Conservation (phyloP, 371 early-diverging fungal species). For the Syncephalastrum contaminatum region DNA sequence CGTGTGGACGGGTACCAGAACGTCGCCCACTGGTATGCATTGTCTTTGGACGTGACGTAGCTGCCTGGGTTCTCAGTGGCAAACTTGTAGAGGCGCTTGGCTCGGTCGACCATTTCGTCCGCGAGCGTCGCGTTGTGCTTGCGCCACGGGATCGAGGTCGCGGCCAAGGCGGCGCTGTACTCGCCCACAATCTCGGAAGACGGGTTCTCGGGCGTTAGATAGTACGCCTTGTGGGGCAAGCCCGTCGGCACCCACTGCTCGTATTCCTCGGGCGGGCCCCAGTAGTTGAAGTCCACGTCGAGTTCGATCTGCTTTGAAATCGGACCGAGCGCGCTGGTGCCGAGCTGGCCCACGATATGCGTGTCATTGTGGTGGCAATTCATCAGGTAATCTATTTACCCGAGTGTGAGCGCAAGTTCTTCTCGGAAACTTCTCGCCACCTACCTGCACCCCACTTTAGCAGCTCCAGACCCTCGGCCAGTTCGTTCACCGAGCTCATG, state of each 20-base stretch:
- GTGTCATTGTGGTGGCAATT: slow-evolving; percentile 54
- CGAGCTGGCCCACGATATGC: slow-evolving; percentile 54
- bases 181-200: slow-evolving; percentile 57
- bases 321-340: slow-evolving; percentile 47
- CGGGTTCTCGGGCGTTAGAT: slow-evolving; percentile 50
- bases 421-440: neutral
- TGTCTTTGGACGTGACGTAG: slow-evolving; percentile 42
- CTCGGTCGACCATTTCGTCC: slow-evolving; percentile 39
- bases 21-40: slow-evolving; percentile 49
- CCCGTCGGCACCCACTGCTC: slow-evolving; percentile 55
- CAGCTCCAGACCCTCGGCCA: slow-evolving; percentile 50
- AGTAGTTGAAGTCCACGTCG: slow-evolving; percentile 61
- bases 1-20: slow-evolving; percentile 58
- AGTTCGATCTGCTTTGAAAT: slow-evolving; percentile 43
- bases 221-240: slow-evolving; percentile 44
- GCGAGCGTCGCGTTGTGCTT: slow-evolving; percentile 47
- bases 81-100: slow-evolving; percentile 48
- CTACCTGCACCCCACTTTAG: slow-evolving; percentile 55
- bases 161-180: slow-evolving; percentile 52
- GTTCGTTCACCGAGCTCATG: slow-evolving; percentile 50
- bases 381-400: slow-evolving; percentile 43
- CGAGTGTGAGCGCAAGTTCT: neutral
- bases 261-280: slow-evolving; percentile 62
- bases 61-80: slow-evolving; percentile 47
- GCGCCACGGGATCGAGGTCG: slow-evolving; percentile 45